A percentile compares a stretch with the other conserved stretches of the same genome.
These are phyloP conservation scores for Hansenula lynferdii DNA, from an alignment of 1,139 yeast genomes.

Conservation along the genomic window DNA sequence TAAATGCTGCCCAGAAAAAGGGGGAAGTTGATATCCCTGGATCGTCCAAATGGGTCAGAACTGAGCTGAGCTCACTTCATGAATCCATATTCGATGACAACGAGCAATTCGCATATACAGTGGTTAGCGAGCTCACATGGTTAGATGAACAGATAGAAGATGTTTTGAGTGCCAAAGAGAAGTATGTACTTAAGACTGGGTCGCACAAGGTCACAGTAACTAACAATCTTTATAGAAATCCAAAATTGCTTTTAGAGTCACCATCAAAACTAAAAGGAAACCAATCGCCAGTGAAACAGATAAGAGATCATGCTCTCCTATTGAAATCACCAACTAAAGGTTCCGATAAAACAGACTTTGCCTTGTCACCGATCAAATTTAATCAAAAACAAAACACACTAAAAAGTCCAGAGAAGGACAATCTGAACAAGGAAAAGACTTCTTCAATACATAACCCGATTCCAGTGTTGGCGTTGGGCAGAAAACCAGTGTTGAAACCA, in stretches of 20 bases:
- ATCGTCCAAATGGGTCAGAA: slow-evolving; percentile 40
- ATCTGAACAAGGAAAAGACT: neutral
- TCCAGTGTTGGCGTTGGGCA: neutral
- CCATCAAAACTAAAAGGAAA: slow-evolving; percentile 27
- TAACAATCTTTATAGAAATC: slow-evolving; percentile 20
- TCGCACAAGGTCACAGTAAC: too few species aligned
- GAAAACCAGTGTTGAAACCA: neutral
- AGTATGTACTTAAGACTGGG: too few species aligned
- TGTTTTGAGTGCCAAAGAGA: slow-evolving; percentile 19
- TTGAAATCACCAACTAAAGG: slow-evolving; percentile 21
- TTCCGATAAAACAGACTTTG: slow-evolving; percentile 11
- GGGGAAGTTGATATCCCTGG: slow-evolving; percentile 34
- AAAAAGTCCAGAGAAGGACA: neutral
- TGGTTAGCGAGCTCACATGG: slow-evolving; percentile 35
- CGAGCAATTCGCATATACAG: slow-evolving; percentile 34
- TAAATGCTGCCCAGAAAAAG: slow-evolving; percentile 21
- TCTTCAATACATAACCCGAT: neutral
- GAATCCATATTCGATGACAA: slow-evolving; percentile 27
- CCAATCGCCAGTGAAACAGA: slow-evolving; percentile 27
- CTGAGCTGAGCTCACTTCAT: slow-evolving; percentile 31
- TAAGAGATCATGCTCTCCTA: slow-evolving; percentile 14
- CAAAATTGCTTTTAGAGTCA: slow-evolving; percentile 24
- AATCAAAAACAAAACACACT: neutral
- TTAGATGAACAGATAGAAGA: slow-evolving; percentile 31
- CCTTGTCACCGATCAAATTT: slow-evolving; percentile 6